A percentile compares a stretch with the other conserved stretches of the same genome.
Conservation (phyloP, 1,284 basidiomycete species). For the Naganishia cerealis region DNA sequence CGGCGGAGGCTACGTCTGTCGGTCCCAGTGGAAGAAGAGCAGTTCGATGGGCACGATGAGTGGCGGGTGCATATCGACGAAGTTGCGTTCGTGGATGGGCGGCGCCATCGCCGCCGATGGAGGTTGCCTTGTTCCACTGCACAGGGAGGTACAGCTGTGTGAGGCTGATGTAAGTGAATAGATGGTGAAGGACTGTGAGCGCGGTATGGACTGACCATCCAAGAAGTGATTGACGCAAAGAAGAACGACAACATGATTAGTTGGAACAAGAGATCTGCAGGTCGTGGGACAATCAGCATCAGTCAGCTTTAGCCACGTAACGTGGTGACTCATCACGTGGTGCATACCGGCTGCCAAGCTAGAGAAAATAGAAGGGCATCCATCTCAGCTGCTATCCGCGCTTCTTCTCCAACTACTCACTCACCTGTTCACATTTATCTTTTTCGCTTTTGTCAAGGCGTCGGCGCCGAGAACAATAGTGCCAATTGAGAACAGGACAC, state of each 20-base stretch:
- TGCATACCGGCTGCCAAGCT: conserved; percentile 11
- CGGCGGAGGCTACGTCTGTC: conserved; percentile 1
- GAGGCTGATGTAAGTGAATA: background rate
- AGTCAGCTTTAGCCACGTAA: background rate
- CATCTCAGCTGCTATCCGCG: background rate
- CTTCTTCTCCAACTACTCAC: background rate
- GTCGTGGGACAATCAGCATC: background rate
- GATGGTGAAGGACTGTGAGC: background rate
- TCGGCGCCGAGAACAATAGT: conserved; percentile 11
- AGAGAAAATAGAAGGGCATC: background rate
- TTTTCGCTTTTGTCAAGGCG: conserved; percentile 6
- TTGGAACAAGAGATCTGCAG: conserved; percentile 15
- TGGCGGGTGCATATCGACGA: background rate
- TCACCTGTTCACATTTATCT: conserved; percentile 18
- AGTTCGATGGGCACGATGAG: background rate
- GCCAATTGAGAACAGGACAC: conserved; percentile 11
- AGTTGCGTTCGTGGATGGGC: background rate
- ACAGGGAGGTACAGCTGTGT: conserved; percentile 14
- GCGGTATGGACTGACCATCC: conserved; percentile 10
- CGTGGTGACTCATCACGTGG: too few relatives aligned
- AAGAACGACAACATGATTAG: conserved; percentile 13
- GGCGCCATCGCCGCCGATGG: background rate
- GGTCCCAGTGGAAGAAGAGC: background rate
- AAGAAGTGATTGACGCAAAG: conserved; percentile 24
- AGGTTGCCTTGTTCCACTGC: conserved; percentile 24